phyloP scores from a whole-genome alignment of 371 early-diverging fungal genomes.

The Smittium mucronatum region DNA sequence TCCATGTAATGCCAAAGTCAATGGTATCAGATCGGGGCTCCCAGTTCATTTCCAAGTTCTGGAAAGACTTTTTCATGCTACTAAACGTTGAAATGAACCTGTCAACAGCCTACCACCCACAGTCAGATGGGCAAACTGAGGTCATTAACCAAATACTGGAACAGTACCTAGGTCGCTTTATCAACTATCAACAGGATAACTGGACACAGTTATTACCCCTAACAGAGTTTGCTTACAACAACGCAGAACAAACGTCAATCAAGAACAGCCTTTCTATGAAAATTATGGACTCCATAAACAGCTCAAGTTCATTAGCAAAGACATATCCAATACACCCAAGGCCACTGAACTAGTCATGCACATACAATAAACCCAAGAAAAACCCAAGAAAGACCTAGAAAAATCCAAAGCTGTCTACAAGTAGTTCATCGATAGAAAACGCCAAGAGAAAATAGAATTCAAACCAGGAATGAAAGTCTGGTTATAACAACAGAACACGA shows the following conservation, averaged over 20 bases:
- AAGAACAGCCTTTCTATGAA: slow-evolving; percentile 20
- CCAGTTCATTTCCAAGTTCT: slow-evolving; percentile 31
- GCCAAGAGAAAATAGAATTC: no score
- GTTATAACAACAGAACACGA: no score
- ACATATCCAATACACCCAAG: neutral
- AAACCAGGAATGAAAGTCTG: no score
- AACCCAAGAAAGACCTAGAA: neutral
- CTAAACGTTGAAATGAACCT: slow-evolving; percentile 21
- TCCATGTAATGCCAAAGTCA: slow-evolving; percentile 25
- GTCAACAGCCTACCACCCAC: slow-evolving; percentile 36
- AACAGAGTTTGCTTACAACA: slow-evolving; percentile 33
- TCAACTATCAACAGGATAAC: slow-evolving; percentile 24
- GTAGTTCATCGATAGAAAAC: no score
- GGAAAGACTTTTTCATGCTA: slow-evolving; percentile 20
- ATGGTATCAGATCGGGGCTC: slow-evolving; percentile 36
- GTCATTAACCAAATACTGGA: slow-evolving; percentile 28
- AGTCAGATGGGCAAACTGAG: slow-evolving; percentile 43
- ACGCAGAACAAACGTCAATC: slow-evolving; percentile 15
- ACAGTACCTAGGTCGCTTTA: slow-evolving; percentile 28
- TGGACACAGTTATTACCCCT: slow-evolving; percentile 25
- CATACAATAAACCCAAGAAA: slow-evolving; percentile 1
- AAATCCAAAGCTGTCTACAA: neutral
- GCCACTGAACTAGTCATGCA: slow-evolving; percentile 6
- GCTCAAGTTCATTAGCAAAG: neutral
- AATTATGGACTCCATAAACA: slow-evolving; percentile 23